Evolutionary conservation across 495 filamentous ascomycete species (phyloP).

Genomic region (Podospora bellae-mahoneyi): DNA sequence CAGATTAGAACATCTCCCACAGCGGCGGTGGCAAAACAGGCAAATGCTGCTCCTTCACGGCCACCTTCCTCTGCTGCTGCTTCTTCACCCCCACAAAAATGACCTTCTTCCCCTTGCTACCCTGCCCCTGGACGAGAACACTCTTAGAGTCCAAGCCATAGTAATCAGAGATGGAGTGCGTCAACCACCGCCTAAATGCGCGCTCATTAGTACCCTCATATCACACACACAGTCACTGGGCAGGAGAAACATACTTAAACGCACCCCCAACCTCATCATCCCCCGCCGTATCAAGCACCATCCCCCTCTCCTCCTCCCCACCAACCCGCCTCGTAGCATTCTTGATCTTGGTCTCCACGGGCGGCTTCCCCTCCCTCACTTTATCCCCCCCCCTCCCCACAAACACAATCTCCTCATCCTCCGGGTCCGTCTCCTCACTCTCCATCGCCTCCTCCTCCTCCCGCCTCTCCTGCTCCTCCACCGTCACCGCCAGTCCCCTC

Average conservation of each 20-base stretch:
- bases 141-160: constrained; percentile 88
- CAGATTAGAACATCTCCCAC: constrained; percentile 34
- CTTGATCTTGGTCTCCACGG: constrained; percentile 28
- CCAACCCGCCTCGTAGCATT: constrained; percentile 58
- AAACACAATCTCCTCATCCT: constrained; percentile 93
- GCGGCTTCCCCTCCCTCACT: constrained; percentile 58
- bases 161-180: constrained; percentile 87
- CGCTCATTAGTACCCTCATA: constrained; percentile 7
- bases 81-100: constrained; percentile 82
- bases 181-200: constrained; percentile 73
- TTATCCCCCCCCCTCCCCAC: constrained; percentile 69
- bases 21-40: constrained; percentile 29
- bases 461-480: constrained; percentile 1
- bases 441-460: constrained; percentile 32
- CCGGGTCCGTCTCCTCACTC: constrained; percentile 52
- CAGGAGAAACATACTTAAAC: constrained; percentile 64
- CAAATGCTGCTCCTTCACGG: constrained; percentile 1
- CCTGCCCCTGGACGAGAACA: constrained; percentile 54
- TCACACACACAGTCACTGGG: neutral
- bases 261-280: constrained; percentile 74
- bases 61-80: constrained; percentile 29
- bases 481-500: constrained; percentile 30
- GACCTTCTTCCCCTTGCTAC: constrained; percentile 70
- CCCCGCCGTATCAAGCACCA: constrained; percentile 72
- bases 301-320: constrained; percentile 66